These are phyloP conservation scores for Arxiozyma heterogenica DNA, from an alignment of 1,139 yeast species.

Conservation along the genomic window DNA sequence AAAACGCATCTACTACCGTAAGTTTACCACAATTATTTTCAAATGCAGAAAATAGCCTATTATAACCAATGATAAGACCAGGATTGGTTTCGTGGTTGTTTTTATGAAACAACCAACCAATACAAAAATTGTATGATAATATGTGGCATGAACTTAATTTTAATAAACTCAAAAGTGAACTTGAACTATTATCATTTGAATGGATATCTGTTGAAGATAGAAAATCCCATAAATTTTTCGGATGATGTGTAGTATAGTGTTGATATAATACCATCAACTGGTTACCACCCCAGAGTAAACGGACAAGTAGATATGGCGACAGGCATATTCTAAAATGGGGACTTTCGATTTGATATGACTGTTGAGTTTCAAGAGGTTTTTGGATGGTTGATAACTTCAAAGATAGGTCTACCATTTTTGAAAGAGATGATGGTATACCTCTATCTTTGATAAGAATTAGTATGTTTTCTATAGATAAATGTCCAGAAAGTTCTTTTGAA, in stretches of 20 bases:
- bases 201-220: background rate
- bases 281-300: slow-evolving; percentile 31
- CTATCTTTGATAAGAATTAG: slow-evolving; percentile 26
- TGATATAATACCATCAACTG: slow-evolving; percentile 14
- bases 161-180: slow-evolving; percentile 9
- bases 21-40: slow-evolving; percentile 57
- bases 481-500: slow-evolving; percentile 15
- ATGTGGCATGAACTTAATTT: slow-evolving; percentile 42
- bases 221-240: slow-evolving; percentile 11
- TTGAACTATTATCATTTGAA: background rate
- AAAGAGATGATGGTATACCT: slow-evolving; percentile 24
- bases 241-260: slow-evolving; percentile 15
- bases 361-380: slow-evolving; percentile 25
- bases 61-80: slow-evolving; percentile 73
- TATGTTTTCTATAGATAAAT: slow-evolving; percentile 21
- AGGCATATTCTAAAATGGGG: slow-evolving; percentile 49
- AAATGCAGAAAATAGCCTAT: slow-evolving; percentile 53
- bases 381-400: slow-evolving; percentile 28
- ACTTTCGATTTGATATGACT: slow-evolving; percentile 50
- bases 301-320: slow-evolving; percentile 44
- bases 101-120: slow-evolving; percentile 66
- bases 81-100: slow-evolving; percentile 32
- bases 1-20: slow-evolving; percentile 53
- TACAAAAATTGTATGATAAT: slow-evolving; percentile 55
- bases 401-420: slow-evolving; percentile 35